Conservation (phyloP, 306 rosid species). For the Lablab purpureus region DNA sequence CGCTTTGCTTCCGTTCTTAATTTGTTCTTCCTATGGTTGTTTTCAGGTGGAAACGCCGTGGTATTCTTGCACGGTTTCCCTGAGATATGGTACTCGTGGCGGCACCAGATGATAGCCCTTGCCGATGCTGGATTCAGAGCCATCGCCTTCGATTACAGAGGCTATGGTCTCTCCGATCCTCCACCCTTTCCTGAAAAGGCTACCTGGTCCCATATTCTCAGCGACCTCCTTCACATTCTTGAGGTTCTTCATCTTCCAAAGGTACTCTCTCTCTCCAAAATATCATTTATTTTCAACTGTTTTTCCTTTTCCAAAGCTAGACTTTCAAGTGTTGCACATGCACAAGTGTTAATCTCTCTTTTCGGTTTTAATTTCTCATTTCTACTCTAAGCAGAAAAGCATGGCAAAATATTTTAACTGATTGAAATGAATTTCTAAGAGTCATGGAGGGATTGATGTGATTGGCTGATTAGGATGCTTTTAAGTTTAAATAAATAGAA, state of each 20-base stretch:
- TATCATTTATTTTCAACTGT: neutral
- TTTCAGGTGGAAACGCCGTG: conserved; percentile 66
- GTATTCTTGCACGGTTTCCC: conserved; percentile 86
- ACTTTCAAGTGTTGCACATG: neutral
- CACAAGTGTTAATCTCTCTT: too few species aligned
- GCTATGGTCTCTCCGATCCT: conserved; percentile 79
- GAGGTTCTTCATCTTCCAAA: conserved; percentile 59
- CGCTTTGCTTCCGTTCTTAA: neutral
- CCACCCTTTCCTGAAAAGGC: conserved; percentile 58
- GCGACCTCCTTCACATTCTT: conserved; percentile 66
- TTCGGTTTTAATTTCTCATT: too few species aligned
- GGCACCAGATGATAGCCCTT: conserved; percentile 80
- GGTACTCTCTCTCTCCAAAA: conserved; percentile 45
- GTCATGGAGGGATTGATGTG: too few species aligned
- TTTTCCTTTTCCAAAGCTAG: neutral
- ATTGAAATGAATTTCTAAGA: too few species aligned
- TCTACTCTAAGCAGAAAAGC: too few species aligned
- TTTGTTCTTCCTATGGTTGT: neutral
- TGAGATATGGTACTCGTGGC: conserved; percentile 97
- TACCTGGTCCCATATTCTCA: conserved; percentile 42
- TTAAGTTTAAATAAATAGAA: too few species aligned
- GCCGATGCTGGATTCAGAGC: conserved; percentile 77
- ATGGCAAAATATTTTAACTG: too few species aligned
- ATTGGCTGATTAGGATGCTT: too few species aligned
- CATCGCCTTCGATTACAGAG: conserved; percentile 72